Base-by-base conservation (phyloP, 2,329 filamentous ascomycete genomes). In the Cytospora leucostoma region DNA sequence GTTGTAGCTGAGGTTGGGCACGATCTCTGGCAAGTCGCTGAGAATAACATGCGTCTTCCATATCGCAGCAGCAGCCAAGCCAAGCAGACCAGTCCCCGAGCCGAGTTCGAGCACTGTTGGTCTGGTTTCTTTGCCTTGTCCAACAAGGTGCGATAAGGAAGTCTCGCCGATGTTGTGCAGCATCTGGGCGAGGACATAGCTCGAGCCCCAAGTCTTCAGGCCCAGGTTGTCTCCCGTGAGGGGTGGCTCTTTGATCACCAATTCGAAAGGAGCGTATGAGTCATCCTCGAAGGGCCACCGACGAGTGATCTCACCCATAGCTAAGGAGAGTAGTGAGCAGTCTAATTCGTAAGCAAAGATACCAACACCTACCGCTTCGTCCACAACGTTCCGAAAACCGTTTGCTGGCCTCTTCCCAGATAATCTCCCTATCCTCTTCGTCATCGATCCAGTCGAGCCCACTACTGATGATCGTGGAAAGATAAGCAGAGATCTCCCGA, bases 131-230 rank as follows among this genome's bases (percentile, higher is more conserved):
- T 74, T 66, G 13, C 72, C 72, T 61, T 74, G 70, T 47, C 75
- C 72, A 17, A 86, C 76, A 8, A 84, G 68, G 51, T 80, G 76
- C 37, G 78, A 78, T 27, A 86, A 71, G 0, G 78, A 76, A 15
- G 74, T 79, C 51, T 73, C 75, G 8, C 72, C 75, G 47, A 87
- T 77, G 13, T 71, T 71, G 21, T 79, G 79, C 33, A 98, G 83
- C 32, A 90, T 86, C 68, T 86, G 89, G 0, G 94, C 90, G 5
- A 98, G 86, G 2, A 96, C 83, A 71, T 93, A 96, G 0, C 93
- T 94, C 0, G 93, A 94, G 0, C 91, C 92, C 95, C 95, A 98
- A 0, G 95, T 99, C 76, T 99, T 98, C 74, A 96, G 83, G 1
- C 95, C 95, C 19, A 98, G 81, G 64, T 91, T 90, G 74, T 97